Base-by-base conservation (phyloP, 1,284 basidiomycete genomes). In the Entoloma clypeatum region DNA sequence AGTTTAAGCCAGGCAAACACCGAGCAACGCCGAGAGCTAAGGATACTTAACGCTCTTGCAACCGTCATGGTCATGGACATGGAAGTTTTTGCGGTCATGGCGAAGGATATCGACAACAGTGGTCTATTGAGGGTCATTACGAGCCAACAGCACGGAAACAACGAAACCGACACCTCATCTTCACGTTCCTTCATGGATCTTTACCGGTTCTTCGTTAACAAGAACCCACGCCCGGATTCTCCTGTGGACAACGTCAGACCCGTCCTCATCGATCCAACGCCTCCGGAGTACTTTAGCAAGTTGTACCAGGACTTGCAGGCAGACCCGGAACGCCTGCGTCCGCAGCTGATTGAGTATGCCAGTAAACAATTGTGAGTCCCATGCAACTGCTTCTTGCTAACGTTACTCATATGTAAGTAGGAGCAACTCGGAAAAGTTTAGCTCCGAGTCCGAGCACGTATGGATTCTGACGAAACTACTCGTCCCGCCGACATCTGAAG, bases 391-490 rank as follows among this genome's bases (percentile, higher is more conserved):
- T 33, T 33, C 16, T 7, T 7, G 9, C 8, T 9, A 16, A 32
- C 8, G n/a, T 23, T 16, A 23, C 25, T 11, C 28, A 38, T 22
- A 27, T 26, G 33, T 18, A 16, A 38, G 25, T 28, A 44, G 36
- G 29, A 28, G 13, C 7, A 5, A 38, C 10, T 29, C 36, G n/a
- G n/a, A 33, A 14, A 19, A n/a, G n/a, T 39, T 11, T n/a, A 10
- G 3, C n/a, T n/a, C n/a, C n/a, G n/a, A n/a, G n/a, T n/a, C n/a
- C n/a, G 10, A 16, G n/a, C 42, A 44, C 32, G 9, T 34, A 34
- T 44, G 42, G 42, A 44, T 44, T 33, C 23, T 44, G 23, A 34
- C 21, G 29, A 33, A 44, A 10, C 10, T 27, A 3, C 36, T 44
- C 7, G 7, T 23, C 3, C 16, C 10, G 31, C 28, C 18, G n/a